A percentile compares a stretch with the other conserved stretches of the same genome.
Evolutionary conservation across 345 rosid genomes (phyloP).

Genomic region (Adansonia digitata): DNA sequence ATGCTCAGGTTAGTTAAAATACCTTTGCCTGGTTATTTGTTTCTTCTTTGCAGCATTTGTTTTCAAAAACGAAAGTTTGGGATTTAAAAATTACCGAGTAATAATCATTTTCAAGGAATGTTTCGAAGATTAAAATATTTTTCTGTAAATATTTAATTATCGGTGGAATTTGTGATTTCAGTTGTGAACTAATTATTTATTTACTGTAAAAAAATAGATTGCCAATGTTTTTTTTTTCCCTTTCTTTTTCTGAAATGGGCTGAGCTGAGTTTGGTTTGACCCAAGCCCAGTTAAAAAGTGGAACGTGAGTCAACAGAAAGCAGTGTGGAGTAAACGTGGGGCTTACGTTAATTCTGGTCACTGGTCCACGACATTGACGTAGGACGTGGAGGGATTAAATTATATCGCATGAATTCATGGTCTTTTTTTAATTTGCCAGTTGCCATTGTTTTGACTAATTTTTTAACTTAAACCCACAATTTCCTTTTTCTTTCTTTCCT

Average conservation of each 20-base stretch:
- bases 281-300: not conserved
- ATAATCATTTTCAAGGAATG: not conserved
- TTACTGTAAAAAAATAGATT: not conserved
- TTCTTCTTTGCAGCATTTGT: not conserved
- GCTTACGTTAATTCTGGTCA: not conserved
- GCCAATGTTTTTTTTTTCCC: not conserved
- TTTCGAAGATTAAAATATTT: not conserved
- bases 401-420: not conserved
- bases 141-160: not conserved
- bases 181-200: not conserved
- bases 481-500: not conserved
- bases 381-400: not conserved
- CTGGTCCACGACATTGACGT: constrained; percentile 10
- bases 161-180: not conserved
- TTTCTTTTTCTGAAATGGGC: not conserved
- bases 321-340: not conserved
- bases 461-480: constrained; percentile 3
- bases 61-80: not conserved
- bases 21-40: not conserved
- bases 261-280: not conserved
- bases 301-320: constrained; percentile 4
- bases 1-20: constrained; percentile 68
- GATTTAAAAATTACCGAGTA: not conserved
- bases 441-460: not conserved
- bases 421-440: not conserved